These are phyloP conservation scores for Urochloa ruziziensis DNA, from an alignment of 176 grass and related monocot species.

Conservation along the genomic window DNA sequence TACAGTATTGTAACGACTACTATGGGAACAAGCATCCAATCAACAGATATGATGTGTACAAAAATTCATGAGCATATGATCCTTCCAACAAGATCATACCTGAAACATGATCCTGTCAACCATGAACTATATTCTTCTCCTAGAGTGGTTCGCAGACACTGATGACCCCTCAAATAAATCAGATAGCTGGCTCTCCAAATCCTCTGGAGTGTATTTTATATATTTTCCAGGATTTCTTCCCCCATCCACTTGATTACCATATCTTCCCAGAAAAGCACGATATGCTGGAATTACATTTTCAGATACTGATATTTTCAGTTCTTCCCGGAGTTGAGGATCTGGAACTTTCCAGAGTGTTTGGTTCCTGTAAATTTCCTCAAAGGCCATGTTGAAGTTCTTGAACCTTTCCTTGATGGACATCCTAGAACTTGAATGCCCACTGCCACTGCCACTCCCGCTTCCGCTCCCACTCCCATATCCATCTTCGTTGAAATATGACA, in stretches of 20 bases:
- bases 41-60: conserved; percentile 17
- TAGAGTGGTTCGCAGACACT: conserved; percentile 49
- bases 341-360: conserved; percentile 93
- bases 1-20: conserved; percentile 29
- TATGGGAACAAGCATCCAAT: conserved; percentile 24
- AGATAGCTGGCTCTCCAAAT: conserved; percentile 76
- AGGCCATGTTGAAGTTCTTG: conserved; percentile 89
- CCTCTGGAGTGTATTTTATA: conserved; percentile 83
- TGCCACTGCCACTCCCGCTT: conserved; percentile 33
- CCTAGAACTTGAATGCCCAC: conserved; percentile 73
- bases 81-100: conserved; percentile 40
- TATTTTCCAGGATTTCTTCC: conserved; percentile 63
- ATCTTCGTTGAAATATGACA: conserved; percentile 87
- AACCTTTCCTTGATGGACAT: conserved; percentile 87
- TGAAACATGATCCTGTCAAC: conserved; percentile 16
- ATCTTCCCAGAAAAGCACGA: conserved; percentile 86
- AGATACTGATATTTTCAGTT: conserved; percentile 92
- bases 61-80: conserved; percentile 1
- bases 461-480: conserved; percentile 47
- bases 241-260: conserved; percentile 68
- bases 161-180: conserved; percentile 81
- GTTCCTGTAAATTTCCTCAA: conserved; percentile 83
- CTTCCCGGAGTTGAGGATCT: conserved; percentile 85
- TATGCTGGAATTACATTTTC: conserved; percentile 91
- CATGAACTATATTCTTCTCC: conserved; percentile 62